Conservation (phyloP, 345 rosid species). For the Rhizophora mangle region DNA sequence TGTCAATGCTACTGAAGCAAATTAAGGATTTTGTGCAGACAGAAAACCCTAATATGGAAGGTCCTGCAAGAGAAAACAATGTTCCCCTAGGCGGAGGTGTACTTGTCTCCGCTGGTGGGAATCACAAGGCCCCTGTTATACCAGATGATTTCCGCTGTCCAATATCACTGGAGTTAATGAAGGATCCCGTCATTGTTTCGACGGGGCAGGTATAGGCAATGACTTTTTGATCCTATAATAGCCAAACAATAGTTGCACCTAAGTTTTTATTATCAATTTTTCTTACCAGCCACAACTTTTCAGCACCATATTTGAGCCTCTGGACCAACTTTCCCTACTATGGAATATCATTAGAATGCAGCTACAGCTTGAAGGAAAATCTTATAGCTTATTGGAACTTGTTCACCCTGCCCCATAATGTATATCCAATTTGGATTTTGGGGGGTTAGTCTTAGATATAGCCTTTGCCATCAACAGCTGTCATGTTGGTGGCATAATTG, state of each 20-base stretch:
- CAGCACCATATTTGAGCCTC: neutral
- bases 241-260: neutral
- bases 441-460: too few relatives aligned
- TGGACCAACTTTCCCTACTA: conserved; percentile 2
- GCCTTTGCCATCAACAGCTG: too few relatives aligned
- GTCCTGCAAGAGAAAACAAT: conserved; percentile 37
- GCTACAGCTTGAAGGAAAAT: neutral
- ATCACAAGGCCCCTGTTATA: conserved; percentile 62
- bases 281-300: neutral
- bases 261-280: neutral
- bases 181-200: conserved; percentile 96
- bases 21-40: conserved; percentile 91
- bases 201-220: conserved; percentile 78
- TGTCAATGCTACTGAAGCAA: conserved; percentile 72
- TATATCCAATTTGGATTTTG: too few relatives aligned
- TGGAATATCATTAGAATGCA: too few relatives aligned
- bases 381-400: neutral
- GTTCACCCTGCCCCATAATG: too few relatives aligned
- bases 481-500: too few relatives aligned
- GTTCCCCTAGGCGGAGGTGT: conserved; percentile 46
- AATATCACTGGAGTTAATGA: conserved; percentile 92
- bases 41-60: conserved; percentile 58
- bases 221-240: conserved; percentile 8
- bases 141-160: conserved; percentile 99
- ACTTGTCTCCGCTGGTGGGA: conserved; percentile 52